A percentile compares a stretch with the other conserved stretches of the same genome.
Evolutionary conservation across 306 rosid species (phyloP).

Genomic region (Vigna hirtella): DNA sequence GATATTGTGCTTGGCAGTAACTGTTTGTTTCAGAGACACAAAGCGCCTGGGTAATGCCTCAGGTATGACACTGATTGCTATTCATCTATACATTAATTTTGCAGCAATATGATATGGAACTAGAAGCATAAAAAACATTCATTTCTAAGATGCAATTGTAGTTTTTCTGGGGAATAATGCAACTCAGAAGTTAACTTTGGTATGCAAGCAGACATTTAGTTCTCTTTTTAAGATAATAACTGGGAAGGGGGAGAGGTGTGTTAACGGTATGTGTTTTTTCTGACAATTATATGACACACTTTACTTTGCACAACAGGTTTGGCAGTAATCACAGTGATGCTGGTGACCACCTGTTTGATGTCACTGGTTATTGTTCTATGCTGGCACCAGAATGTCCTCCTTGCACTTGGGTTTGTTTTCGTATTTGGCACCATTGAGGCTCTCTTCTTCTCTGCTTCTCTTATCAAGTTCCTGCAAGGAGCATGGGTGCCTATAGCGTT

Average conservation of each 20-base stretch:
- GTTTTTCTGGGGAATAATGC: constrained; percentile 1
- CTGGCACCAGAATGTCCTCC: constrained; percentile 74
- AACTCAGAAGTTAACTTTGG: background rate
- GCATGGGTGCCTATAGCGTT: constrained; percentile 92
- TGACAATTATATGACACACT: constrained; percentile 28
- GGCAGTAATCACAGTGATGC: constrained; percentile 95
- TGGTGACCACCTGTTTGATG: constrained; percentile 97
- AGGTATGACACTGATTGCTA: constrained; percentile 60
- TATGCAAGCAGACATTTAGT: background rate
- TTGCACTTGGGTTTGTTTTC: constrained; percentile 71
- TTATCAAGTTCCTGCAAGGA: constrained; percentile 84
- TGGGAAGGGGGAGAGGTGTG: background rate
- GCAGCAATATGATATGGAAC: constrained; percentile 11
- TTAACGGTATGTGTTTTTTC: background rate
- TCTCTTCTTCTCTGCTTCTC: constrained; percentile 93
- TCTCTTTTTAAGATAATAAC: background rate
- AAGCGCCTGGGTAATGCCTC: constrained; percentile 88
- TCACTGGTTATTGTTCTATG: constrained; percentile 86
- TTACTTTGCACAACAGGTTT: constrained; percentile 68
- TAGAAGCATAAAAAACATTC: background rate
- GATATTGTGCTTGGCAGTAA: constrained; percentile 84
- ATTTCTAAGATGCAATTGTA: constrained; percentile 13
- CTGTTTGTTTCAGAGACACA: constrained; percentile 88
- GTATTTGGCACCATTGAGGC: constrained; percentile 85
- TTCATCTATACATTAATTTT: background rate